phyloP scores from a whole-genome alignment of 2,329 filamentous ascomycete genomes.

The Curvularia eragrostidis region DNA sequence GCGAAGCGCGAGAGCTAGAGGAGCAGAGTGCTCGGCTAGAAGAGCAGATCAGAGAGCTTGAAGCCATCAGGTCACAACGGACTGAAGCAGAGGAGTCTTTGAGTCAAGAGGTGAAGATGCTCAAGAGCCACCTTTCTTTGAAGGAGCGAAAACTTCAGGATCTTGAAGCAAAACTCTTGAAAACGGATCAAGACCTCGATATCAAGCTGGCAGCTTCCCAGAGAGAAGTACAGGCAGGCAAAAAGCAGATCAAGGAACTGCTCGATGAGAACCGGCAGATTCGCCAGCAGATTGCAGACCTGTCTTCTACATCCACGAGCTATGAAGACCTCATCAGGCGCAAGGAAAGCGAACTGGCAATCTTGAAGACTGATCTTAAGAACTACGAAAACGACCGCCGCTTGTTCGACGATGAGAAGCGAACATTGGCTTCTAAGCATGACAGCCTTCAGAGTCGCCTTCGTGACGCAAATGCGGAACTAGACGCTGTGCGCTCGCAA shows the following conservation, averaged over 20 bases:
- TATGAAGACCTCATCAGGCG: conserved; percentile 93
- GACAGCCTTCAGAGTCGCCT: conserved; percentile 78
- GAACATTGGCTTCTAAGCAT: conserved; percentile 73
- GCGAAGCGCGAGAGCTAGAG: conserved; percentile 80
- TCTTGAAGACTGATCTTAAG: conserved; percentile 84
- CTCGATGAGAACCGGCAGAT: conserved; percentile 81
- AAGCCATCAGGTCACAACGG: conserved; percentile 73
- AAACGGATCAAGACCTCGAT: conserved; percentile 87
- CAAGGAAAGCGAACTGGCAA: conserved; percentile 90
- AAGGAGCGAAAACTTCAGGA: conserved; percentile 92
- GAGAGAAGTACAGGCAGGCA: conserved; percentile 79
- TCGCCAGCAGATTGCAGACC: conserved; percentile 81
- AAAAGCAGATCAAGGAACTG: conserved; percentile 77
- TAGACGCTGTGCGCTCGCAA: conserved; percentile 84
- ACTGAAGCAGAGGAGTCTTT: conserved; percentile 78
- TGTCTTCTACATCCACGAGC: conserved; percentile 90
- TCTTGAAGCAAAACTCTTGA: conserved; percentile 81
- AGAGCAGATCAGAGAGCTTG: conserved; percentile 71
- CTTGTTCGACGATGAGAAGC: conserved; percentile 79
- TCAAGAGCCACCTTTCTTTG: conserved; percentile 85
- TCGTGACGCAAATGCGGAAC: conserved; percentile 84
- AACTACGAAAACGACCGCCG: conserved; percentile 82
- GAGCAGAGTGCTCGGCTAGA: conserved; percentile 74
- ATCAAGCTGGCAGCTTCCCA: conserved; percentile 78
- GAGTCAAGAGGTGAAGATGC: conserved; percentile 84